Base-by-base conservation (phyloP, 495 filamentous ascomycete species). In the Recurvomyces mirabilis region DNA sequence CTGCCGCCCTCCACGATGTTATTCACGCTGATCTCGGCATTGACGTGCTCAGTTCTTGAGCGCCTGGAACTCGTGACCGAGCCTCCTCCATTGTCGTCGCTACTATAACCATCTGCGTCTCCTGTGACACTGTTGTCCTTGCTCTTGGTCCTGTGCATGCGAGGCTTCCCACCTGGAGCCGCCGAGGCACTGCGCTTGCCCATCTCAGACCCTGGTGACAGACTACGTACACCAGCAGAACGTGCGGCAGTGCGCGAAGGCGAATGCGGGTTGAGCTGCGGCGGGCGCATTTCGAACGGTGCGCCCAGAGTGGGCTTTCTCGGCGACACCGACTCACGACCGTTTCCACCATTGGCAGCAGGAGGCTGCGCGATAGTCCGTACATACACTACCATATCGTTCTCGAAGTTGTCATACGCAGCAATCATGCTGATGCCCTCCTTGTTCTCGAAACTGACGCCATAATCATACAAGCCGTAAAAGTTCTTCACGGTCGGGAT, bases 1-100 rank as follows among this genome's bases (percentile, higher is more conserved):
- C 91, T 79, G 51, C 87, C 87, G 55, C 93, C 91, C 64, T 96
- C 88, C 43, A 98, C 82, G 64, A 98, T 96, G 57, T 98, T 98
- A 46, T 93, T 85, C 51, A 94, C 73, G 62, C 88, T 95, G 57
- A 98, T 98, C 45, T 96, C 91, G 3, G 91, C 87, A 58, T 84
- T 93, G 45, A 93, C 69, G 38, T 82, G 79, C 56, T 95, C 87
- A 49, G 69, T 77, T 57, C 78, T 84, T 50, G 75, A 69, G 53
- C 77, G 81, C 48, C 80, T 79, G 42, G 83, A 82, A 58, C 74
- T 72, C 23, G 71, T 68, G 12, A 78, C 72, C 38, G 83, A 86
- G 37, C 73, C 80, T 31, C 79, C 74, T 23, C 77, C 82, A 49
- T 75, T 78, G 47, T 93, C 87, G 46, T 80, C 85, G 60, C 84